Evolutionary conservation across 441 rosid species (phyloP), one percentile per base, ranked within the genome.

Genomic region (Aleurites moluccanus): DNA sequence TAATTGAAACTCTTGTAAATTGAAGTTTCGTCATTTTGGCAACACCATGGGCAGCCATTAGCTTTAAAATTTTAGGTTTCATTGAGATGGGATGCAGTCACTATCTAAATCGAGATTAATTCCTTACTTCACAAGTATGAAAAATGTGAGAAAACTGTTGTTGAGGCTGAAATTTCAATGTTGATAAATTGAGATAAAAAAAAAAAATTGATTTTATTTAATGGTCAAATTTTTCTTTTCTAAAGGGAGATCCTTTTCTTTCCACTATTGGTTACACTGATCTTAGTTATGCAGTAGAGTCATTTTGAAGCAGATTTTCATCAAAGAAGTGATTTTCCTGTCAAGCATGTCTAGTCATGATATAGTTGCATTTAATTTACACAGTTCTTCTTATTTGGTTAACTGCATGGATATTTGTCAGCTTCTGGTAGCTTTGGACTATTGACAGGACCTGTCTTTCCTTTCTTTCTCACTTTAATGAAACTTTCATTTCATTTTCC

Each of bases 31-130:
- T 42, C 30, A 4, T 65, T 42, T 25, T 38, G 40, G 30, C 69
- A 65, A 42, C 9, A 65, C 53, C 30, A 45, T 44, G 27, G 53
- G 16, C 6, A 4, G 35, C n/a, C 45, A 33, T 35, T 21, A 63
- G 53, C 69, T 65, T 42, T 20, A 65, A 53, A 45, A 47, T 45
- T 67, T n/a, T 55, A 23, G 59, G 27, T 55, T 47, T 67, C 30
- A 14, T 47, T n/a, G 23, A 23, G 53, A 49, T 15, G 49, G 57
- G 2, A 67, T 18, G 56, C 35, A 25, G 53, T 25, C 27, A 20
- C 3, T 64, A 21, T 53, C 15, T 53, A 30, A 4, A 44, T 72
- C n/a, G 4, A 53, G 25, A 55, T 55, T 55, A n/a, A 27, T n/a
- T 9, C 21, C 59, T n/a, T 9, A 7, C 0, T 27, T 55, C 27